Conservation (phyloP, 345 rosid genomes). For the Microthlaspi erraticum region DNA sequence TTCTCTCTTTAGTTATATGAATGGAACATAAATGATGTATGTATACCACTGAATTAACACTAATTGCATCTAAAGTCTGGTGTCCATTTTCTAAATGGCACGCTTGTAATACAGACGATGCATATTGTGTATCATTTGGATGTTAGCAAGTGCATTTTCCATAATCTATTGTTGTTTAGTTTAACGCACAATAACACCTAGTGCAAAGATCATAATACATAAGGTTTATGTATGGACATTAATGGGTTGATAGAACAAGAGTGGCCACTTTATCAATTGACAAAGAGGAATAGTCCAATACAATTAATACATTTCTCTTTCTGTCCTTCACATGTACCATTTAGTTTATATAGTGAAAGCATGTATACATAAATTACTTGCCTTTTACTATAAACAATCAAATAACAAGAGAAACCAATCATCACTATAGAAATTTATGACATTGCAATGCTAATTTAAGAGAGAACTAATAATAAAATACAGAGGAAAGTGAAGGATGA, state of each 20-base stretch:
- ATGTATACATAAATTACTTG: conserved; percentile 1
- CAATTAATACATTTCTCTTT: conserved; percentile 35
- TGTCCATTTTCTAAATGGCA: neutral
- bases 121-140: neutral
- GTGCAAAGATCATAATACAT: conserved; percentile 3
- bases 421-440: conserved; percentile 26
- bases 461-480: conserved; percentile 27
- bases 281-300: conserved; percentile 35
- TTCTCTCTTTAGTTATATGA: neutral
- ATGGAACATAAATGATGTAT: neutral
- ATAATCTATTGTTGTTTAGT: neutral
- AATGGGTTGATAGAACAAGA: conserved; percentile 23
- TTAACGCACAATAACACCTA: conserved; percentile 5
- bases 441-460: conserved; percentile 9
- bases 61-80: neutral
- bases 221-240: conserved; percentile 23
- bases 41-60: conserved; percentile 2
- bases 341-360: conserved; percentile 22
- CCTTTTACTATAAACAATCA: conserved; percentile 18
- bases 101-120: no score
- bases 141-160: conserved; percentile 4
- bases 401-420: conserved; percentile 35
- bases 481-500: conserved; percentile 25
- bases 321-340: conserved; percentile 43
- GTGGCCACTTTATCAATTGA: conserved; percentile 38